Evolutionary conservation across 192 early-diverging fungal species (phyloP), one percentile per base, ranked within the genome.

Genomic region (Kappamyces sp.): DNA sequence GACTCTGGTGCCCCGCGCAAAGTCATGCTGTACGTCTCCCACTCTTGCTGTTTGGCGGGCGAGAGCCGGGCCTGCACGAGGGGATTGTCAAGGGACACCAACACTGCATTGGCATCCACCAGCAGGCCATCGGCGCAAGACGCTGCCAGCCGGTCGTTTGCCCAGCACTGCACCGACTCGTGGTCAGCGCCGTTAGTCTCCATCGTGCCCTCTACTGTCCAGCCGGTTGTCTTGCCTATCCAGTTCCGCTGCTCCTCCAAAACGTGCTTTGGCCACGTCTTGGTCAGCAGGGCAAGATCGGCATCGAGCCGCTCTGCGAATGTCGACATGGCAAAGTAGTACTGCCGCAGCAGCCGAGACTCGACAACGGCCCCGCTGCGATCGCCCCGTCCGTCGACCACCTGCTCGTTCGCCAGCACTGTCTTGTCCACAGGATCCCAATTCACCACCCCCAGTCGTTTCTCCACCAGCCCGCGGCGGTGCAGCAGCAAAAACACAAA

Each of bases 341-440:
- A 98, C 75, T 98, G 94, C 49, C 84, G 84, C 12, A 98, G 63
- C 47, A 84, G 79, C 31, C 78, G 67, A 63, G 81, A 84, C 63
- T 98, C 94, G 0, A 98, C 94, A 22, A 90, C 50, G 0, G 94
- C 94, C 2, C 94, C 94, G 0, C 91, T 93, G 43, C 94, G 57
- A 84, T 94, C 94, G 5, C 91, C 94, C 32, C 83, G 68, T 31
- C 94, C 93, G 46, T 90, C 79, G 3, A 48, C 4, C 64, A 89
- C 84, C 69, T 91, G 94, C 66, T 98, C 94, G 65, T 98, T 98
- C 0, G 94, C 92, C 47, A 98, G 68, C 6, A 98, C 93, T 0
- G 94, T 98, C 59, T 91, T 74, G 63, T 98, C 93, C 1, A 98
- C 72, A 1, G 94, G 94, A 71, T 98, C 94, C 94, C 94, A 98